Evolutionary conservation across 176 grass and related monocot species (phyloP), one percentile per base, ranked within the genome.

Genomic region (Alloteropsis semialata): DNA sequence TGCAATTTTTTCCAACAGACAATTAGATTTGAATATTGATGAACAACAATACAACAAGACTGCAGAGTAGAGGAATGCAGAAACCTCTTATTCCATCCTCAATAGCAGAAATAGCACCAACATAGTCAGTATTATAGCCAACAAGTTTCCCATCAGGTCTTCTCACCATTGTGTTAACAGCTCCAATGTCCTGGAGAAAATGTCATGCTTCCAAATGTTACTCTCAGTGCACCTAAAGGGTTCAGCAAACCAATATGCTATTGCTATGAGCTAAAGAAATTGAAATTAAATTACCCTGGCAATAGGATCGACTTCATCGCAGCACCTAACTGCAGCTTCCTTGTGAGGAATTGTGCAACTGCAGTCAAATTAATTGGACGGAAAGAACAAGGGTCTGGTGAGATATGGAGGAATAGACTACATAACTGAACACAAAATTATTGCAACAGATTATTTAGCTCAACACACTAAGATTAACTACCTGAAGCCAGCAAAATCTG

Each of bases 31-130:
- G 10, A 78, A 57, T 29, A 59, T n/a, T 27, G 27, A 64, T 59
- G 48, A 60, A 10, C 8, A 74, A 90, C 16, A 54, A 51, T 51
- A 46, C n/a, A 49, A 38, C 2, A 22, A 78, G 50, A 68, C 32
- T 67, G 78, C 49, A 34, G 81, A 43, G 18, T 43, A 65, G 59
- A 78, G 29, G 53, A 28, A 60, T 80, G 80, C 66, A 93, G 21
- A 51, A 71, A 99, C 96, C 93, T 94, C 91, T 89, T 87, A 99
- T 90, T 85, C 96, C 96, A 92, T 99, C 93, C 72, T 99, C 96
- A 67, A 99, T 96, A 75, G 96, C 96, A 74, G 96, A 99, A 80
- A 99, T 96, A 85, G 96, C 96, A 87, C 96, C 96, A 73, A 96
- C 85, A 75, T 96, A 99, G 73, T 99, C 96, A 60, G 96, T 99